Evolutionary conservation across 1,284 basidiomycete species (phyloP).

Genomic region (Trametes hirsuta): DNA sequence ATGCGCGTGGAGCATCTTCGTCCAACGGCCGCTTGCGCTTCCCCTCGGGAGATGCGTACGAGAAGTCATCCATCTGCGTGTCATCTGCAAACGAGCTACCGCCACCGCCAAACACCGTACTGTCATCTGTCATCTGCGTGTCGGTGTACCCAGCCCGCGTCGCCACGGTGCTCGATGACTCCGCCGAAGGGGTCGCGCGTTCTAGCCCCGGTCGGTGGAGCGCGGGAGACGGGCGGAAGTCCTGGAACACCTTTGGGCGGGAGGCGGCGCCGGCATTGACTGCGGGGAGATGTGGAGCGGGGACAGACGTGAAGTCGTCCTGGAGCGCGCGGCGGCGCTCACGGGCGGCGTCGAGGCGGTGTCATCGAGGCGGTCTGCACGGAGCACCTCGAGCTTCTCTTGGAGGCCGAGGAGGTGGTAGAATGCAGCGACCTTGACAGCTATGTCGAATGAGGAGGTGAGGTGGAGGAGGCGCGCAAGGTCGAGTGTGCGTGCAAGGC

Average conservation of each 20-base stretch:
- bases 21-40: constrained; percentile 68
- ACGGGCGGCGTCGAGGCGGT: constrained; percentile 56
- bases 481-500: constrained; percentile 87
- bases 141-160: constrained; percentile 2
- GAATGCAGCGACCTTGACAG: constrained; percentile 88
- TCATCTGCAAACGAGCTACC: constrained; percentile 11
- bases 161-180: constrained; percentile 28
- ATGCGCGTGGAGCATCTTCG: constrained; percentile 44
- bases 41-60: constrained; percentile 39
- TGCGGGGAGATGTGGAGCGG: constrained; percentile 38
- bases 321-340: constrained; percentile 61
- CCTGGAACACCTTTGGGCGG: constrained; percentile 55
- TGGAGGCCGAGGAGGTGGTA: constrained; percentile 87
- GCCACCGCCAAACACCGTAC: constrained; percentile 19
- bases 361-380: constrained; percentile 61
- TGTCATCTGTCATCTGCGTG: constrained; percentile 26
- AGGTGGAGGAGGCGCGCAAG: constrained; percentile 82
- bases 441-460: constrained; percentile 76
- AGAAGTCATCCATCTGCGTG: constrained; percentile 25
- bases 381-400: constrained; percentile 83
- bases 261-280: constrained; percentile 1
- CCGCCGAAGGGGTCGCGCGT: constrained; percentile 59
- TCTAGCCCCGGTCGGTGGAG: constrained; percentile 67
- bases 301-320: constrained; percentile 51
- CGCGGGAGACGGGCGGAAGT: constrained; percentile 62